Evolutionary conservation across 345 rosid genomes (phyloP).

Genomic region (Salix caprea): DNA sequence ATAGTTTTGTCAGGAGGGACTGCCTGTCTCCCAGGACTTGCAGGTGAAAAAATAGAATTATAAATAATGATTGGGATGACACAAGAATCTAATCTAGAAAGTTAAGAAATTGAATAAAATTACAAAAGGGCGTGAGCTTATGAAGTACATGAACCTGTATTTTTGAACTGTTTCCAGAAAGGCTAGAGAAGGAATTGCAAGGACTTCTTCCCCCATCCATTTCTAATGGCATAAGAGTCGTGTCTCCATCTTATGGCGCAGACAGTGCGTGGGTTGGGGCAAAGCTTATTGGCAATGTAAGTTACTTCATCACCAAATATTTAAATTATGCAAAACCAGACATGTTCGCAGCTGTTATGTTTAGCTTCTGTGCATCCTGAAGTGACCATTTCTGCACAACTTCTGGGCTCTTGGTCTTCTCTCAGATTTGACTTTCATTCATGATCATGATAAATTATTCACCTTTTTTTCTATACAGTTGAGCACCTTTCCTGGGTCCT

Average conservation of each 20-base stretch:
- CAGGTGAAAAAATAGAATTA: constrained; percentile 35
- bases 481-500: constrained; percentile 72
- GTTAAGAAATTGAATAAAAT: not conserved
- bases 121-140: not conserved
- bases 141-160: not conserved
- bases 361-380: not conserved
- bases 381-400: not conserved
- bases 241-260: constrained; percentile 67
- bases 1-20: constrained; percentile 77
- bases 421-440: not conserved
- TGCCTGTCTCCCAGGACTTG: constrained; percentile 80
- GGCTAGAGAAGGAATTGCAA: constrained; percentile 75
- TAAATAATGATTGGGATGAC: not conserved
- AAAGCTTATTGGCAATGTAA: constrained; percentile 78
- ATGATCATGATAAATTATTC: not conserved
- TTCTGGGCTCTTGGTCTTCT: not conserved
- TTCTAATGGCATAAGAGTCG: constrained; percentile 55
- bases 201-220: constrained; percentile 50
- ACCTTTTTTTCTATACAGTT: constrained; percentile 36
- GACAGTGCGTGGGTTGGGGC: constrained; percentile 91
- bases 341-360: not conserved
- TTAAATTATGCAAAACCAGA: not conserved
- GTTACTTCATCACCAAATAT: constrained; percentile 13
- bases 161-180: constrained; percentile 42
- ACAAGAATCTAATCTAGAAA: not conserved